Base-by-base conservation (phyloP, 352 stramenopile species). In the Pythium utonaiense region DNA sequence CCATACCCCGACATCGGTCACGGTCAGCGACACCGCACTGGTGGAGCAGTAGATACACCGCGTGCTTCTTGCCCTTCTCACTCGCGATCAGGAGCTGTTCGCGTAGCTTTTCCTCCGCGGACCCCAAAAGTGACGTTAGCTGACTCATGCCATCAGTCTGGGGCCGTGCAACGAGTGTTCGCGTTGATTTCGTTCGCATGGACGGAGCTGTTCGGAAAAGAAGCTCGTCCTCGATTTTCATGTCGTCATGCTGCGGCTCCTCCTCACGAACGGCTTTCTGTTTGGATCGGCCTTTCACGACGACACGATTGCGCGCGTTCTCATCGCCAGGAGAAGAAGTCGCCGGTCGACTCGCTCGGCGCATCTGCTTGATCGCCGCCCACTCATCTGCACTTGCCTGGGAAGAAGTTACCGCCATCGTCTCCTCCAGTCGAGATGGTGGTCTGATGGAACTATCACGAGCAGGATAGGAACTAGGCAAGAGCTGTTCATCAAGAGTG, bases 31-130 rank as follows among this genome's bases (percentile, higher is more conserved):
- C 60, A 16, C 69, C 67, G 17, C 36, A 44, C 57, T 93, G 80
- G 30, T 90, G 77, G 7, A 90, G 62, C 16, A 93, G 41, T n/a
- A 93, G 49, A 62, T 90, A 92, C 10, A 81, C 69, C 0, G 74
- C 78, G 21, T 83, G 78, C 38, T 78, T 74, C 28, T 81, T 87
- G 21, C 82, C 82, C 57, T 89, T 89, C 53, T 90, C 82, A 34
- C 78, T 83, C 4, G 80, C 82, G 30, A 90, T 77, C 21, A 90
- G 67, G 6, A 90, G 61, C 21, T 90, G 78, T 19, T 89, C 76
- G 60, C 66, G 71, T 17, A 90, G 48, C 33, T 65, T 86, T 21
- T 57, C 66, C 64, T 74, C 58, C 14, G 74, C 77, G 3, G 50
- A 71, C 7, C 60, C n/a, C 58, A 87, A 54, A 9, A 87, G 52